Base-by-base conservation (phyloP, 208 protist genomes). In the Trypanosoma vivax region DNA sequence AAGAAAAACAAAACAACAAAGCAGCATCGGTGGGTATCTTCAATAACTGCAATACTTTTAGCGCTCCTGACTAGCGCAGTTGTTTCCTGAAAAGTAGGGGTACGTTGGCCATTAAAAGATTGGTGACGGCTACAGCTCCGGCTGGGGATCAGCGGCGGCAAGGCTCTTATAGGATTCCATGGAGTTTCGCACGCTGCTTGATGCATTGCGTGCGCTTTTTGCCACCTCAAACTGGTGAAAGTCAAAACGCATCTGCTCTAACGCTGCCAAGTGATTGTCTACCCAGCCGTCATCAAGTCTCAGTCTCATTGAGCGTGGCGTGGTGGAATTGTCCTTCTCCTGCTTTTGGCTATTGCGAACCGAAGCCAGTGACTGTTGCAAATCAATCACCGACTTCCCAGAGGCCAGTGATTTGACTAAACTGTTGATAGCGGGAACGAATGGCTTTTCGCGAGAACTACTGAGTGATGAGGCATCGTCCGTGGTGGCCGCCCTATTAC, bases 191-290 rank as follows among this genome's bases (percentile, higher is more conserved):
- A 52, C 58, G 6, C 46, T 34, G 13, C 42, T 53, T 9, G 60
- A 52, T 25, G 60, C 46, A 10, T 49, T 60, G 6, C 60, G 60
- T 40, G 29, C 42, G 37, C 60, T 60, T 40, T 67, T 67, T 3
- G 14, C 13, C 1, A 21, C 28, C 46, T 67, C 60, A 2, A 46
- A 55, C 14, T 55, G 45, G 5, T 60, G 28, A 57, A 76, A 76
- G 40, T 63, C 62, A 7, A 34, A 39, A 10, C 70, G 62, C 39
- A 76, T 23, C 52, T 64, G 53, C 38, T 76, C 70, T 19, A 76
- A 55, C 11, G 47, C 52, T 6, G 51, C 52, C 9, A 67, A 37
- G 13, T 67, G 51, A 24, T 59, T 29, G 24, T 55, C 31, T 5
- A 60, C 51, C 60, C 60, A 67, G 5, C 60, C 60, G 34, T 67